Conservation (phyloP, 306 rosid species). For the Casuarina equisetifolia region DNA sequence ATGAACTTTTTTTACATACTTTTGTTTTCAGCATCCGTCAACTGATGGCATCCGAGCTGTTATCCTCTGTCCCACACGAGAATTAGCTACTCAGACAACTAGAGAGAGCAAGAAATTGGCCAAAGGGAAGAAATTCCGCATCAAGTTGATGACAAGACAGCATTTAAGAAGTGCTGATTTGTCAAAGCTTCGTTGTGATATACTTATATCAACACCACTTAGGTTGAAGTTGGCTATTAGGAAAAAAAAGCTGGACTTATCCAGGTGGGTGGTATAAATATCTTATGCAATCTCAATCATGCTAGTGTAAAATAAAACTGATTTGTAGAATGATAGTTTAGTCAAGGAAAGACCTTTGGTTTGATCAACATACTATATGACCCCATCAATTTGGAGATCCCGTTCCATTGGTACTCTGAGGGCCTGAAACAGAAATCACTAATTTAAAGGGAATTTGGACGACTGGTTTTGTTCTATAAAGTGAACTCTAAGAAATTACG, state of each 20-base stretch:
- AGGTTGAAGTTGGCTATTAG: slow-evolving; percentile 60
- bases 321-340: background rate
- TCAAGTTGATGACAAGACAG: slow-evolving; percentile 74
- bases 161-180: slow-evolving; percentile 60
- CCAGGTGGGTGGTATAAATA: slow-evolving; percentile 54
- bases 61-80: slow-evolving; percentile 84
- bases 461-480: background rate
- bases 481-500: background rate
- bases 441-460: background rate
- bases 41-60: slow-evolving; percentile 77
- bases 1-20: slow-evolving; percentile 20
- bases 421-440: background rate
- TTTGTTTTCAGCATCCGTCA: slow-evolving; percentile 45
- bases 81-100: slow-evolving; percentile 77
- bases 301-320: background rate
- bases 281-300: slow-evolving; percentile 9
- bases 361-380: background rate
- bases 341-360: background rate
- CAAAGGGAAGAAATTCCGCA: slow-evolving; percentile 54
- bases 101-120: slow-evolving; percentile 91
- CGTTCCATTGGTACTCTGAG: background rate
- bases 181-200: slow-evolving; percentile 67
- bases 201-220: slow-evolving; percentile 87
- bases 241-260: slow-evolving; percentile 67
- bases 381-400: background rate